Conservation (phyloP, 2,329 filamentous ascomycete genomes). For the Botrytis aclada region DNA sequence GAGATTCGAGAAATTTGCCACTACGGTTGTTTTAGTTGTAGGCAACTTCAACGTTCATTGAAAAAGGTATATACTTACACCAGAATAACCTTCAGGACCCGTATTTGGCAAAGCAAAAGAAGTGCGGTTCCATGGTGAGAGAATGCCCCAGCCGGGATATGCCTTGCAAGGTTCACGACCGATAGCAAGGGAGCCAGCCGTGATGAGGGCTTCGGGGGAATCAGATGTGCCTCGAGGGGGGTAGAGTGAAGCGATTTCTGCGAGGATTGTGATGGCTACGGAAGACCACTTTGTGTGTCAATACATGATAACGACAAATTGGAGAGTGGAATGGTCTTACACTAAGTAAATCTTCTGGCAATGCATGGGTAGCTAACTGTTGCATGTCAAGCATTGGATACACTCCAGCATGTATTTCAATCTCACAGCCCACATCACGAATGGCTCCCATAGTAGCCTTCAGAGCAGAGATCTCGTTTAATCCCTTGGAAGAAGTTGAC, state of each 20-base stretch:
- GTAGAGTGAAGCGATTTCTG: conserved; percentile 70
- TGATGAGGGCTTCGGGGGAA: conserved; percentile 62
- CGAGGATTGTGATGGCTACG: conserved; percentile 66
- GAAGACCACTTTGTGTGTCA: conserved; percentile 41
- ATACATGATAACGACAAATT: conserved; percentile 16
- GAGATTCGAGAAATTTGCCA: conserved; percentile 71
- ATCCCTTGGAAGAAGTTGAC: conserved; percentile 29
- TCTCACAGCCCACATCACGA: conserved; percentile 42
- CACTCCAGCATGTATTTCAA: conserved; percentile 74
- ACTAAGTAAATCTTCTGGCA: conserved; percentile 38
- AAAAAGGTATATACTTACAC: neutral
- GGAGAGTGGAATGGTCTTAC: neutral
- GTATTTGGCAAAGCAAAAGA: conserved; percentile 17
- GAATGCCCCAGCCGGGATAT: conserved; percentile 69
- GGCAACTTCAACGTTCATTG: neutral
- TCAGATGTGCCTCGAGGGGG: conserved; percentile 49
- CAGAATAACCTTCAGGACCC: conserved; percentile 13
- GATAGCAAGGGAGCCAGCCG: conserved; percentile 65
- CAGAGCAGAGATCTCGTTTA: conserved; percentile 41
- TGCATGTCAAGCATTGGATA: conserved; percentile 77
- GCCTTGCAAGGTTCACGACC: conserved; percentile 70
- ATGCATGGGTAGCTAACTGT: conserved; percentile 69
- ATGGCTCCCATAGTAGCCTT: conserved; percentile 42
- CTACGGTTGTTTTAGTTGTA: neutral
- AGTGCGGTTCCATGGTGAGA: conserved; percentile 55